Base-by-base conservation (phyloP, 768 basidiomycete species). In the Auricularia heimuer region DNA sequence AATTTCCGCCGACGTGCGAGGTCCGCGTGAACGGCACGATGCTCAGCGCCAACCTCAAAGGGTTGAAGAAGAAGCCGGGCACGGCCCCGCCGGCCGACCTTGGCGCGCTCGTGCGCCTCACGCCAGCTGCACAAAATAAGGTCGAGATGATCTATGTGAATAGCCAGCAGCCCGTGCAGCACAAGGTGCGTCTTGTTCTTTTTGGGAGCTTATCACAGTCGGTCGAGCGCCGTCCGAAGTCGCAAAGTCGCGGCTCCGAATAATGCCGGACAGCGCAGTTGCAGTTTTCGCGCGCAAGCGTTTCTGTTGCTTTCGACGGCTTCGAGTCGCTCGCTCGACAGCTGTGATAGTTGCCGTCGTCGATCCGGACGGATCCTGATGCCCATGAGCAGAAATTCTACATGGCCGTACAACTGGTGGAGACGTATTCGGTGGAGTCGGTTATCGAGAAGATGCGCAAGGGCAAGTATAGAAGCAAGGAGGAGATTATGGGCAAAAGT, bases 51-150 rank as follows among this genome's bases (percentile, higher is more conserved):
- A 94, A 88, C 73, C 74, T 94, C 67, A 93, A 93, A 74, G 94
- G 94, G 3, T 77, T 96, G 73, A 97, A 97, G 82, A 97, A 97
- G 80, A 94, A 91, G 70, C 89, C 92, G 35, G 94, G 94, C 3
- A 95, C 92, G 54, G 91, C 93, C 1, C 92, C 94, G n/a, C 94
- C 94, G 4, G 87, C 92, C 1, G 88, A 94, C 72, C 73, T 86
- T 63, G 77, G 78, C 35, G 78, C 73, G 68, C 68, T 73, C 54
- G 72, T 81, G 18, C 73, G 78, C 64, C 69, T 83, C 39, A 76
- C 77, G 45, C 77, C 79, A 68, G 77, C 78, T 66, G 73, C 79
- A 6, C 76, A 80, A 42, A 94, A 92, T 72, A 83, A 85, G 45
- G 77, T 94, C 16, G 92, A 94, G 69, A 90, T 94, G 83, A 84